A percentile compares a stretch with the other conserved stretches of the same genome.
These are phyloP conservation scores for Xylaria nigripes DNA, from an alignment of 495 filamentous ascomycete genomes.

Conservation along the genomic window DNA sequence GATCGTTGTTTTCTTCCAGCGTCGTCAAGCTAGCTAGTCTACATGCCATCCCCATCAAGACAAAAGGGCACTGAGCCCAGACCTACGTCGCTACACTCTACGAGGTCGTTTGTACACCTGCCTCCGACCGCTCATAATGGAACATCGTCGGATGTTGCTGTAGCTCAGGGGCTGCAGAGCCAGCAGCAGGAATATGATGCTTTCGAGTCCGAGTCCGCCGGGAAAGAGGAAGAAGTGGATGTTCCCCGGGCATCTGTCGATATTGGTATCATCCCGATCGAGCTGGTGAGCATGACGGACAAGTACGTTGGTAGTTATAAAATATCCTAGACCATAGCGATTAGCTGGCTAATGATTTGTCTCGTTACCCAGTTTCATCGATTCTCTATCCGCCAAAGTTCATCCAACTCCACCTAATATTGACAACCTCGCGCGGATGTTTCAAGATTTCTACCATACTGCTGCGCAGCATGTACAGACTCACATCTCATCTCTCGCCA, in stretches of 20 bases:
- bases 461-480: constrained; percentile 78
- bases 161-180: constrained; percentile 18
- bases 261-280: constrained; percentile 83
- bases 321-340: not conserved
- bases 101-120: constrained; percentile 50
- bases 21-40: constrained; percentile 7
- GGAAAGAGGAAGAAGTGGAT: constrained; percentile 42
- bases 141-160: constrained; percentile 34
- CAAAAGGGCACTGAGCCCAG: constrained; percentile 23
- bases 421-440: constrained; percentile 74
- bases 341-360: not conserved
- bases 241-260: constrained; percentile 50
- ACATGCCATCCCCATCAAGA: constrained; percentile 30
- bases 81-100: constrained; percentile 16
- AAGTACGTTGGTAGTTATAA: constrained; percentile 43
- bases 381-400: constrained; percentile 80
- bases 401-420: constrained; percentile 76
- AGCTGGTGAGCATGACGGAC: constrained; percentile 82
- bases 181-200: constrained; percentile 29
- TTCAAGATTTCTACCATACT: constrained; percentile 88
- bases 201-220: constrained; percentile 36
- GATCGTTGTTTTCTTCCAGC: constrained; percentile 11
- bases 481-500: constrained; percentile 75
- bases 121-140: constrained; percentile 52
- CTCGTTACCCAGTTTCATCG: constrained; percentile 63